Evolutionary conservation across 2,329 filamentous ascomycete genomes (phyloP), one percentile per base, ranked within the genome.

Genomic region (Epichloe elymi): DNA sequence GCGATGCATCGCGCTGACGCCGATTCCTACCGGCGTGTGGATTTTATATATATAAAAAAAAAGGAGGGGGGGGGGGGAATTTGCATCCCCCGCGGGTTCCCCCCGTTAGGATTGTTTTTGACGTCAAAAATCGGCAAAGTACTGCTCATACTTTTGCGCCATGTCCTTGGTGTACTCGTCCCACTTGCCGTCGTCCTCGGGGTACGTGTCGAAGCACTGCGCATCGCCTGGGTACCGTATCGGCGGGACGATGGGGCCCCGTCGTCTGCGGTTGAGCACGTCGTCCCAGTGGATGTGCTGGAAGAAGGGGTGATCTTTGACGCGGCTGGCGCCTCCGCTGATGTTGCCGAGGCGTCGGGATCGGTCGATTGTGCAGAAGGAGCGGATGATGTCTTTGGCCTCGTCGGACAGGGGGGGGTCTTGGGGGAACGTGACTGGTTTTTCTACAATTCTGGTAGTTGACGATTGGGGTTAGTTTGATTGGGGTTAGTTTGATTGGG

Each of bases 131-230:
- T 85, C 83, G 54, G 74, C 73, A 64, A 91, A 91, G 59, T 74
- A 79, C 48, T 74, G 70, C 51, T 90, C 86, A 65, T 86, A 89
- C 67, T 80, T 80, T 43, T 73, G 71, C 36, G 74, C 73, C 74
- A 88, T 73, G 43, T 88, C 84, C 41, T 79, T 74, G 3, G 82
- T 85, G 60, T 89, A 90, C 51, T 72, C 69, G 39, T 85, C 82
- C 51, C 77, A 72, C 46, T 75, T 74, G 50, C 74, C 78, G 53
- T 84, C 80, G 61, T 89, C 84, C 53, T 88, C 84, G n/a, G 86
- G 84, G 60, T 91, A 93, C 41, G 83, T 75, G 60, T 91, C 87
- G 61, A 91, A 93, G 64, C 88, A 91, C 61, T 86, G 77, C 17
- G 86, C 83, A 61, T 91, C 87, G 35, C 85, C 85, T 0, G 82